Evolutionary conservation across 2,329 filamentous ascomycete genomes (phyloP).

Genomic region (Arthrobotrys sinensis): DNA sequence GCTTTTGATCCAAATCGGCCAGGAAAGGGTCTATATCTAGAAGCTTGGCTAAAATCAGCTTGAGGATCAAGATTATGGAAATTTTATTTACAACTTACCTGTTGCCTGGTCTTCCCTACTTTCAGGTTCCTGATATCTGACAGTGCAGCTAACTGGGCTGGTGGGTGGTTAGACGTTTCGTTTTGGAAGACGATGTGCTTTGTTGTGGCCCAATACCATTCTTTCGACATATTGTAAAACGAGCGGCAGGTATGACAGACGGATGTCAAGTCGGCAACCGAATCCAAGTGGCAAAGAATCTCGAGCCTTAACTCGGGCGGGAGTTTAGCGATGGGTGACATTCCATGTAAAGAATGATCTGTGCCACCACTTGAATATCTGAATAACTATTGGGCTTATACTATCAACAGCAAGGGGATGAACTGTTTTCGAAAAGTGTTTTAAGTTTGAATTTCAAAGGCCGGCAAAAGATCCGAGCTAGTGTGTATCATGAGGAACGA

Average conservation of each 20-base stretch:
- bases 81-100: neutral
- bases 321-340: neutral
- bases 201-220: neutral
- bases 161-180: neutral
- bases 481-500: too few relatives aligned
- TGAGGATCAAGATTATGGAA: too few relatives aligned
- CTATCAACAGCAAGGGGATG: too few relatives aligned
- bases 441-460: too few relatives aligned
- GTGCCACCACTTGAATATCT: too few relatives aligned
- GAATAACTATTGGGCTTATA: too few relatives aligned
- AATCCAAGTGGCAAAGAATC: neutral
- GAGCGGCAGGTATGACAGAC: neutral
- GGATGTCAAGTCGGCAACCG: neutral
- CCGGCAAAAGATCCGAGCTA: too few relatives aligned
- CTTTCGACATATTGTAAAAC: neutral
- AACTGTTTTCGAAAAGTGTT: too few relatives aligned
- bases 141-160: neutral
- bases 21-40: neutral
- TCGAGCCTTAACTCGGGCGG: neutral
- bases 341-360: neutral
- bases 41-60: neutral
- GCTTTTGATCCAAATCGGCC: neutral
- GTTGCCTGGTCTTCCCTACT: neutral
- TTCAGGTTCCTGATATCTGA: neutral
- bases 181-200: neutral